phyloP scores from a whole-genome alignment of 306 rosid genomes.

The Trifolium dubium region DNA sequence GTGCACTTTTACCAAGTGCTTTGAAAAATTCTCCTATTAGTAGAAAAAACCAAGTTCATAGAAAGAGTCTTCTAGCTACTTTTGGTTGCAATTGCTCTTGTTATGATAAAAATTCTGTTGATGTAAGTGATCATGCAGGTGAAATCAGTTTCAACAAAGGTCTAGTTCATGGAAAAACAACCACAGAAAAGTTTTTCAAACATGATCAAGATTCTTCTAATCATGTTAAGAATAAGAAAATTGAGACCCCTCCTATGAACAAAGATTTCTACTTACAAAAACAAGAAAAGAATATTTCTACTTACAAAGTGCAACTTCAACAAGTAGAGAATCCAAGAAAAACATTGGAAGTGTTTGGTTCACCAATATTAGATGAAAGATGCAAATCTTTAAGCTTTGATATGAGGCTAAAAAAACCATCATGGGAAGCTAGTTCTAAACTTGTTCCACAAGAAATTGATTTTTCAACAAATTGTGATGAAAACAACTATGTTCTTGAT shows the following conservation, averaged over 20 bases:
- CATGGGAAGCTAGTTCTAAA: conserved; percentile 51
- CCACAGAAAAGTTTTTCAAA: conserved; percentile 43
- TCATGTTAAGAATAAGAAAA: conserved; percentile 34
- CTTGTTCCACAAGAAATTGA: conserved; percentile 52
- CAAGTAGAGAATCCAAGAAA: conserved; percentile 51
- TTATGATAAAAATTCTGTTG: conserved; percentile 71
- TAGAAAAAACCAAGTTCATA: conserved; percentile 37
- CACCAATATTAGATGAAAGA: conserved; percentile 56
- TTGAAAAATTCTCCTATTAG: conserved; percentile 43
- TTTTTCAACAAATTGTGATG: conserved; percentile 42
- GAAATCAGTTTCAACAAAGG: conserved; percentile 65
- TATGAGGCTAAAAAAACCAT: conserved; percentile 51
- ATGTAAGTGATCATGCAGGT: conserved; percentile 51
- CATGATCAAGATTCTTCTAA: conserved; percentile 39
- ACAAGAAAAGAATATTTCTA: conserved; percentile 37
- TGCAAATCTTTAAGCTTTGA: conserved; percentile 67
- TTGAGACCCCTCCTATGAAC: conserved; percentile 34
- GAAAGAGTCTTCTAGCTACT: conserved; percentile 57
- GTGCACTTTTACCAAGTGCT: conserved; percentile 50
- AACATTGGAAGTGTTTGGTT: conserved; percentile 79
- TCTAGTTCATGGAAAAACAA: conserved; percentile 42
- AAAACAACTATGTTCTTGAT: neutral
- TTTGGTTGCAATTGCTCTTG: conserved; percentile 79
- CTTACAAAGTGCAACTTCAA: conserved; percentile 46
- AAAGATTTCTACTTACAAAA: conserved; percentile 42